A percentile compares a stretch with the other conserved stretches of the same genome.
These are phyloP conservation scores for Elsinoe arachidis DNA, from an alignment of 2,329 filamentous ascomycete species.

Conservation along the genomic window DNA sequence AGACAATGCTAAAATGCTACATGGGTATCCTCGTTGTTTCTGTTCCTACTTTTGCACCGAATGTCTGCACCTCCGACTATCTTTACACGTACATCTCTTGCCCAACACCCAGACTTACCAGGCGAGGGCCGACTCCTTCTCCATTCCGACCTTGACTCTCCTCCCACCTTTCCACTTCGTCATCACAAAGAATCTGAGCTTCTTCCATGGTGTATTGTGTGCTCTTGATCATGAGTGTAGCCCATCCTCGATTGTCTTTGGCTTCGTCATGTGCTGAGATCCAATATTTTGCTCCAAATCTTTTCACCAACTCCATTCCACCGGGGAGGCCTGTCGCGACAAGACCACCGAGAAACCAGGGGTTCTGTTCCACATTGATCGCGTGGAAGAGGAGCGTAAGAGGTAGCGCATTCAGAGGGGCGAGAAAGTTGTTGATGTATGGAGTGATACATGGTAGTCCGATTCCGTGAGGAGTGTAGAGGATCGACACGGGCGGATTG, in stretches of 20 bases:
- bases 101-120: neutral
- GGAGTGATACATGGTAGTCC: constrained; percentile 44
- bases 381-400: constrained; percentile 57
- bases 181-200: constrained; percentile 32
- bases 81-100: neutral
- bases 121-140: neutral
- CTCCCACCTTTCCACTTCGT: constrained; percentile 17
- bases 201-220: constrained; percentile 39
- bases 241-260: constrained; percentile 47
- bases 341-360: constrained; percentile 54
- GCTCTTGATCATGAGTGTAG: constrained; percentile 44
- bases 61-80: neutral
- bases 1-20: neutral
- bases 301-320: constrained; percentile 48
- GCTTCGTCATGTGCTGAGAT: constrained; percentile 54
- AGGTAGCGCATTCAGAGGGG: constrained; percentile 47
- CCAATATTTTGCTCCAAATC: constrained; percentile 49
- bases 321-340: constrained; percentile 49
- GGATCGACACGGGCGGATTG: constrained; percentile 35
- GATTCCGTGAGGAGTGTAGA: constrained; percentile 59
- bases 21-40: neutral
- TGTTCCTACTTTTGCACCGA: neutral
- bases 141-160: neutral
- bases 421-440: constrained; percentile 51
- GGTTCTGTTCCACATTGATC: constrained; percentile 51